Evolutionary conservation across 192 early-diverging fungal genomes (phyloP).

Genomic region (Thoreauomyces humboldtii): DNA sequence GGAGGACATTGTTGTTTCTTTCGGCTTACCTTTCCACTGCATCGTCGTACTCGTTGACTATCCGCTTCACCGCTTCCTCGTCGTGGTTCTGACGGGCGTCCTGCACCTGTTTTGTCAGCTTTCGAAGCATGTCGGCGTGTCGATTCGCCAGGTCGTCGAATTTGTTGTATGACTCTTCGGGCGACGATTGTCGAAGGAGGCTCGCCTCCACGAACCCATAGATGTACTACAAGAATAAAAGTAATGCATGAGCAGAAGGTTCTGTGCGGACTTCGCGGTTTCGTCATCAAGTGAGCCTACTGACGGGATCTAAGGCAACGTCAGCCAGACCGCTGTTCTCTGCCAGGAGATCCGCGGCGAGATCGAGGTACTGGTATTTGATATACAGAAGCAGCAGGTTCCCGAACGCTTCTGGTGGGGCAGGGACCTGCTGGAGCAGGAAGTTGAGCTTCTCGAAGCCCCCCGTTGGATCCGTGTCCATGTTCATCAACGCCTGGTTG

Average conservation of each 20-base stretch:
- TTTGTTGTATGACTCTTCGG: conserved; percentile 62
- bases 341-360: conserved; percentile 60
- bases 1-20: no score
- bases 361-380: conserved; percentile 59
- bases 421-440: conserved; percentile 53
- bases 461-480: conserved; percentile 58
- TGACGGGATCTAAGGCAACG: conserved; percentile 35
- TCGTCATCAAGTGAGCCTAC: no score
- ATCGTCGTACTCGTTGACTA: conserved; percentile 60
- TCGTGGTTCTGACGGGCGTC: conserved; percentile 59
- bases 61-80: conserved; percentile 55
- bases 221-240: conserved; percentile 52
- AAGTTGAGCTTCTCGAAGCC: conserved; percentile 65
- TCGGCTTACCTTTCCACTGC: conserved; percentile 47
- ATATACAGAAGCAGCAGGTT: conserved; percentile 59
- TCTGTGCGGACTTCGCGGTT: not conserved
- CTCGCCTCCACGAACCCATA: conserved; percentile 60
- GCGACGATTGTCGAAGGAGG: conserved; percentile 50
- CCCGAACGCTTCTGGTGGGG: conserved; percentile 61
- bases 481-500: conserved; percentile 61
- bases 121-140: conserved; percentile 56
- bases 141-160: conserved; percentile 59
- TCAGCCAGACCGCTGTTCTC: conserved; percentile 42
- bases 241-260: no score
- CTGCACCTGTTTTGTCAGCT: conserved; percentile 58